phyloP scores from a whole-genome alignment of 2,329 filamentous ascomycete species.

The Claviceps digitariae region DNA sequence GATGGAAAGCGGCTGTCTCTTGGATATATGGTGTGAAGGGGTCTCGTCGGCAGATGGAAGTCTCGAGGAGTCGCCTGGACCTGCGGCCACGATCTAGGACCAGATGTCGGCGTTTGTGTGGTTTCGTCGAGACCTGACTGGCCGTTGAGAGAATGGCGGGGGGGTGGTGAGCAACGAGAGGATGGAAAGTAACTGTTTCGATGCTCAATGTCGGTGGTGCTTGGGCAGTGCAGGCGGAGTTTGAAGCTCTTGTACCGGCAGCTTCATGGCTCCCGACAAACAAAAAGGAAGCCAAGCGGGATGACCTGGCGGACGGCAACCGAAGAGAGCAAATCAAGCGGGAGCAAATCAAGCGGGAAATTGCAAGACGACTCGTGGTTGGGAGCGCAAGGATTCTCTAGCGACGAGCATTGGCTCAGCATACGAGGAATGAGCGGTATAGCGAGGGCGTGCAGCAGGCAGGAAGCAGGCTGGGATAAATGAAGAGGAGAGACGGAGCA shows the following conservation, averaged over 20 bases:
- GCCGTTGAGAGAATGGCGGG: neutral
- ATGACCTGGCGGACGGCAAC: neutral
- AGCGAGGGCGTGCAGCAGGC: neutral
- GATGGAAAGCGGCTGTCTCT: constrained; percentile 10
- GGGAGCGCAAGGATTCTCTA: neutral
- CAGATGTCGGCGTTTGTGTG: neutral
- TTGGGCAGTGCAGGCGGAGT: constrained; percentile 3
- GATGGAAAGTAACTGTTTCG: neutral
- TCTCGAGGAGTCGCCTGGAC: neutral
- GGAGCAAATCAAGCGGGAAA: too few species aligned
- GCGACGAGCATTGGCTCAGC: neutral
- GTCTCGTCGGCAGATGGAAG: neutral
- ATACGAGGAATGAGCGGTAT: neutral
- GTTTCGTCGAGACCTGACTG: neutral
- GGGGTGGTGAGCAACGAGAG: neutral
- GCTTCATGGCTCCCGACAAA: constrained; percentile 3
- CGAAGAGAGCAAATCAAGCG: neutral
- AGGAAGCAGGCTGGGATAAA: too few species aligned
- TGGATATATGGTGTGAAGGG: neutral
- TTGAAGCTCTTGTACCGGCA: constrained; percentile 8
- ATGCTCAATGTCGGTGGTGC: neutral
- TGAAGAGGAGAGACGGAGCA: too few species aligned
- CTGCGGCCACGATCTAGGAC: constrained; percentile 1
- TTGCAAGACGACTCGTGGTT: neutral
- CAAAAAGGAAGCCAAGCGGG: constrained; percentile 3